Percentiles rank a stretch among this genome's conserved stretches.
These are phyloP conservation scores for Hansenula sp. DNA, from an alignment of 1,139 yeast genomes.

Conservation along the genomic window DNA sequence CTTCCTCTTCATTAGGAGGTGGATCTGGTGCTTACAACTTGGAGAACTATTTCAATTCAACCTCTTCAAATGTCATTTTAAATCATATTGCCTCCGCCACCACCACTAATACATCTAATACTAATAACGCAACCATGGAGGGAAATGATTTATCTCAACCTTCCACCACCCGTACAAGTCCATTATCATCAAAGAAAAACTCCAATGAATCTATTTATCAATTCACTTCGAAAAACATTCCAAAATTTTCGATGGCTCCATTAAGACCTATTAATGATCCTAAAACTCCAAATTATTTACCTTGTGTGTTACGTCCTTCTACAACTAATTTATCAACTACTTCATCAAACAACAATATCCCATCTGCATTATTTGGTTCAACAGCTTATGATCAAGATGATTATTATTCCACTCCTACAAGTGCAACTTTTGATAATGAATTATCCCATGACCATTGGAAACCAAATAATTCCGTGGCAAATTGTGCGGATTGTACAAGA, in stretches of 20 bases:
- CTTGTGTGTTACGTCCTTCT: constrained; percentile 19
- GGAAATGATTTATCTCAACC: neutral
- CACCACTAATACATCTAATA: too few species aligned
- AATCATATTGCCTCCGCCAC: neutral
- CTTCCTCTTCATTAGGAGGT: constrained; percentile 12
- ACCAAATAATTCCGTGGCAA: constrained; percentile 60
- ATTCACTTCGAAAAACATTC: constrained; percentile 11
- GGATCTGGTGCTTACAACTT: constrained; percentile 5
- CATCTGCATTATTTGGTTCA: neutral
- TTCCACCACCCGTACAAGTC: constrained; percentile 6
- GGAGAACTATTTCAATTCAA: constrained; percentile 5
- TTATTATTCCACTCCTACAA: neutral
- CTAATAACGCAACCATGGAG: constrained; percentile 3
- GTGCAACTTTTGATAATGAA: neutral
- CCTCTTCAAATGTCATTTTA: neutral
- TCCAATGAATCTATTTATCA: constrained; percentile 17
- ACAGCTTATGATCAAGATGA: neutral
- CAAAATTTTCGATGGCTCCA: constrained; percentile 18
- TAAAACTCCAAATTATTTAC: constrained; percentile 21
- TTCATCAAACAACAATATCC: constrained; percentile 1
- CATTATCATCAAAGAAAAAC: constrained; percentile 17
- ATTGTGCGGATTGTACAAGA: constrained; percentile 63
- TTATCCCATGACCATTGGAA: constrained; percentile 66
- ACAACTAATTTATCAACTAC: constrained; percentile 4
- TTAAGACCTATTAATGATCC: constrained; percentile 21